A percentile compares a stretch with the other conserved stretches of the same genome.
Evolutionary conservation across 2,329 filamentous ascomycete species (phyloP).

Genomic region (Cephalotrichum gorgonifer): DNA sequence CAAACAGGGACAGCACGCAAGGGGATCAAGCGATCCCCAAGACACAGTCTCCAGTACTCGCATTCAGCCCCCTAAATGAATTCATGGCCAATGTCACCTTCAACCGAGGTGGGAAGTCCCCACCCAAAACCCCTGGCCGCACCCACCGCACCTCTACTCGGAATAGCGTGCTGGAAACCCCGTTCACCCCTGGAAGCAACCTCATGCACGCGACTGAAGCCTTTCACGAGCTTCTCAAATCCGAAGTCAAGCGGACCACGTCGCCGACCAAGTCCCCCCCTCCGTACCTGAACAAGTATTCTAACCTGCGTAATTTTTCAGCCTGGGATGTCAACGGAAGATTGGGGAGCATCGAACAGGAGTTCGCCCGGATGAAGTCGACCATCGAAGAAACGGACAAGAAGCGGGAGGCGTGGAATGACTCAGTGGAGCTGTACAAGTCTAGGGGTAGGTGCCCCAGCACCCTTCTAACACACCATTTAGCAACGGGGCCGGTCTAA

Average conservation of each 20-base stretch:
- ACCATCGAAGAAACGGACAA: conserved; percentile 60
- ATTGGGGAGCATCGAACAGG: conserved; percentile 64
- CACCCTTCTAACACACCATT: background rate
- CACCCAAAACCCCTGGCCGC: background rate
- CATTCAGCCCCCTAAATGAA: conserved; percentile 6
- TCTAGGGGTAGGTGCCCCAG: conserved; percentile 57
- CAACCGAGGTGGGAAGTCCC: conserved; percentile 14
- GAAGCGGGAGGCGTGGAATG: conserved; percentile 60
- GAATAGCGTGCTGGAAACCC: background rate
- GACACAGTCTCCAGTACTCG: conserved; percentile 14
- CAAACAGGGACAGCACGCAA: conserved; percentile 9
- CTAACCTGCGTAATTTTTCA: conserved; percentile 56
- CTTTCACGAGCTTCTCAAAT: conserved; percentile 10
- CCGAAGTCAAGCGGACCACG: conserved; percentile 7
- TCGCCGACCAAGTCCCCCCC: conserved; percentile 8
- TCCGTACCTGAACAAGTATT: conserved; percentile 55
- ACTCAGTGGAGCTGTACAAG: conserved; percentile 65
- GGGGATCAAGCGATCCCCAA: conserved; percentile 37
- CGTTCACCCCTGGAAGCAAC: background rate
- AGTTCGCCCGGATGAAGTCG: conserved; percentile 62
- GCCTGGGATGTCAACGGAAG: conserved; percentile 72
- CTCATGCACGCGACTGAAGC: background rate
- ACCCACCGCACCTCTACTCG: background rate
- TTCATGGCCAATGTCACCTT: conserved; percentile 16
- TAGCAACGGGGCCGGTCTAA: background rate